Percentiles rank a stretch among this genome's conserved stretches.
Evolutionary conservation across 306 rosid genomes (phyloP).

Genomic region (Bauhinia variegata): DNA sequence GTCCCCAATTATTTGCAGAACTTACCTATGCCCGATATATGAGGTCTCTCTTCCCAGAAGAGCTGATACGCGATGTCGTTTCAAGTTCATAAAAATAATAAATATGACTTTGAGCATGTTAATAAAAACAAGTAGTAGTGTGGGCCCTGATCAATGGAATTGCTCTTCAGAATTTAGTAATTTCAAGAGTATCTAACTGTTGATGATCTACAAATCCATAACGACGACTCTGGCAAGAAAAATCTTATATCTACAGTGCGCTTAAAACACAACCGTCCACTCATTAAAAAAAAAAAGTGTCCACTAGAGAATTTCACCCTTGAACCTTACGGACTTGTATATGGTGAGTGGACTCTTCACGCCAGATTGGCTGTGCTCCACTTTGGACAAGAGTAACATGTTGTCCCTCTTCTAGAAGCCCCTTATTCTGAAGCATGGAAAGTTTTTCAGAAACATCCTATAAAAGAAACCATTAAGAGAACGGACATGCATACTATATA

Average conservation of each 20-base stretch:
- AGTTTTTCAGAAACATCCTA: slow-evolving; percentile 20
- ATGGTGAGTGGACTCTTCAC: slow-evolving; percentile 82
- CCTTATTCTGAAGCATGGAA: slow-evolving; percentile 59
- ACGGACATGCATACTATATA: not conserved
- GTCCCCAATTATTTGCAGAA: too few relatives aligned
- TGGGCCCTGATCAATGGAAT: slow-evolving; percentile 17
- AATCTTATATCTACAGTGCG: not conserved
- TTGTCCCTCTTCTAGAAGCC: slow-evolving; percentile 68
- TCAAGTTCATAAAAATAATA: too few relatives aligned
- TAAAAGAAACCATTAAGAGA: slow-evolving; percentile 28
- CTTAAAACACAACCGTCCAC: not conserved
- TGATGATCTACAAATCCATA: slow-evolving; percentile 30
- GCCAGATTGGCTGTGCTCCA: slow-evolving; percentile 97
- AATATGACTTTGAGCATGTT: too few relatives aligned
- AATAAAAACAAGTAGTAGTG: slow-evolving; percentile 20
- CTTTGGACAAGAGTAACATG: slow-evolving; percentile 92
- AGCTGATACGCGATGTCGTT: too few relatives aligned
- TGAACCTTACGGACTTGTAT: slow-evolving; percentile 86
- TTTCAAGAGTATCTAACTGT: too few relatives aligned
- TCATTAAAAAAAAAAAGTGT: too few relatives aligned
- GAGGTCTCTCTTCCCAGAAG: too few relatives aligned
- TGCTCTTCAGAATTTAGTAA: slow-evolving; percentile 9
- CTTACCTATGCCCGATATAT: too few relatives aligned
- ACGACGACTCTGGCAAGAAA: slow-evolving; percentile 14
- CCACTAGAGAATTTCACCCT: slow-evolving; percentile 54